Percentiles rank a stretch among this genome's conserved stretches.
phyloP scores from a whole-genome alignment of 1,284 basidiomycete species.

The Cryptococcus jaspeensis region DNA sequence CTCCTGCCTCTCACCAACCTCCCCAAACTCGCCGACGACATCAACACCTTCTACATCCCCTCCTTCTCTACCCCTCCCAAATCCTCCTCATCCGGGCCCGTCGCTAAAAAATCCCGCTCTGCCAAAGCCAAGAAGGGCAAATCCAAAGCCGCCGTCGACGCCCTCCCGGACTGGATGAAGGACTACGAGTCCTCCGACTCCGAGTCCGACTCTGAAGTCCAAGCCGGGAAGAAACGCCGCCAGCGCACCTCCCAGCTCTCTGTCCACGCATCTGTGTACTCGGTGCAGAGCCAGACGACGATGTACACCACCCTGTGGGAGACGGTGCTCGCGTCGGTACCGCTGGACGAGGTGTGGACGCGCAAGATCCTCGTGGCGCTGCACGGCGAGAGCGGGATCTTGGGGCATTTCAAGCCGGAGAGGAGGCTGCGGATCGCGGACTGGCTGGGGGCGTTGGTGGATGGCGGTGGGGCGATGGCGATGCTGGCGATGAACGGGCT shows the following conservation, averaged over 20 bases:
- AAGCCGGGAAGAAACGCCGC: conserved; percentile 20
- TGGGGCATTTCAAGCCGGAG: conserved; percentile 42
- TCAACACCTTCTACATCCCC: conserved; percentile 83
- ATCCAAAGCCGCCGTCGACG: conserved; percentile 29
- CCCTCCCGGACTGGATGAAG: conserved; percentile 50
- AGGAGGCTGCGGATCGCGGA: conserved; percentile 80
- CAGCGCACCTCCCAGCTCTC: conserved; percentile 43
- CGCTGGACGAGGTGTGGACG: conserved; percentile 35
- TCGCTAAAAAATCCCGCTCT: conserved; percentile 11
- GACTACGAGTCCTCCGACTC: conserved; percentile 44
- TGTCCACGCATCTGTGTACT: conserved; percentile 37
- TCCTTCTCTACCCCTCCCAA: conserved; percentile 60
- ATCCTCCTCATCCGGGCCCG: conserved; percentile 48
- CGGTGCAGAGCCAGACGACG: conserved; percentile 28
- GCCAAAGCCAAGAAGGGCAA: conserved; percentile 16
- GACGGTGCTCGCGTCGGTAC: conserved; percentile 23
- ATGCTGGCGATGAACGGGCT: conserved; percentile 88
- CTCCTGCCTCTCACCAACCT: conserved; percentile 78
- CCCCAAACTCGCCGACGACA: conserved; percentile 69
- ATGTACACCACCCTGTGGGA: conserved; percentile 44
- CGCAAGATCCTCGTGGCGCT: conserved; percentile 41
- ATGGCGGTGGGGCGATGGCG: conserved; percentile 81
- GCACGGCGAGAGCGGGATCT: conserved; percentile 47
- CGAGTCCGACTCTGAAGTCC: conserved; percentile 55
- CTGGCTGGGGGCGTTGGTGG: conserved; percentile 86